A percentile compares a stretch with the other conserved stretches of the same genome.
Evolutionary conservation across 371 early-diverging fungal genomes (phyloP).

Genomic region (Blakeslea trispora): DNA sequence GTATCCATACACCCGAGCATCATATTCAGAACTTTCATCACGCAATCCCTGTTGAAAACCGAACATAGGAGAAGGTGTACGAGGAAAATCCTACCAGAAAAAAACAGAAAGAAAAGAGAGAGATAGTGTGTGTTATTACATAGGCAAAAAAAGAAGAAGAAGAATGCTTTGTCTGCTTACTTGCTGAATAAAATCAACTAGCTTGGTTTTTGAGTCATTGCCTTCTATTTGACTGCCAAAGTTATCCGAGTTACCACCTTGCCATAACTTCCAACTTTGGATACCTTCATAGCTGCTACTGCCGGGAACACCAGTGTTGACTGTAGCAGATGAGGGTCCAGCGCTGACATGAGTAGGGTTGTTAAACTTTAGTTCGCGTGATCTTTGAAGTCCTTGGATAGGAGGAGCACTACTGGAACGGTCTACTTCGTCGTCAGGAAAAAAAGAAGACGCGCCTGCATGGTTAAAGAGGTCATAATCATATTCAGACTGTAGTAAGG

Average conservation of each 20-base stretch:
- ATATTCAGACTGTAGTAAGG: conserved; percentile 16
- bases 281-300: conserved; percentile 6
- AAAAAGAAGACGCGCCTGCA: conserved; percentile 19
- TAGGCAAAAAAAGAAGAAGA: neutral
- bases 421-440: conserved; percentile 10
- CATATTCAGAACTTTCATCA: conserved; percentile 3
- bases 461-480: conserved; percentile 18
- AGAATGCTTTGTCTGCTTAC: no score
- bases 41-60: conserved; percentile 12
- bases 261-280: conserved; percentile 22
- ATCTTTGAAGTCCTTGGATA: conserved; percentile 12
- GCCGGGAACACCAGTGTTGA: neutral
- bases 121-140: neutral
- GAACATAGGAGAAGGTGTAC: conserved; percentile 21
- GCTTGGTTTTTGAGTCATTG: conserved; percentile 15
- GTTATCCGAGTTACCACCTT: conserved; percentile 9
- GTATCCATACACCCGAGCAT: conserved; percentile 23
- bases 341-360: neutral
- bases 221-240: conserved; percentile 1
- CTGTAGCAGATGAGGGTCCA: neutral
- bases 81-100: conserved; percentile 21
- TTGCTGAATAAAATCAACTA: conserved; percentile 16
- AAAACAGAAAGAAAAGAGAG: neutral
- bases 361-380: conserved; percentile 13
- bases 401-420: conserved; percentile 16